Base-by-base conservation (phyloP, 345 rosid genomes). In the Gossypioides kirkii region DNA sequence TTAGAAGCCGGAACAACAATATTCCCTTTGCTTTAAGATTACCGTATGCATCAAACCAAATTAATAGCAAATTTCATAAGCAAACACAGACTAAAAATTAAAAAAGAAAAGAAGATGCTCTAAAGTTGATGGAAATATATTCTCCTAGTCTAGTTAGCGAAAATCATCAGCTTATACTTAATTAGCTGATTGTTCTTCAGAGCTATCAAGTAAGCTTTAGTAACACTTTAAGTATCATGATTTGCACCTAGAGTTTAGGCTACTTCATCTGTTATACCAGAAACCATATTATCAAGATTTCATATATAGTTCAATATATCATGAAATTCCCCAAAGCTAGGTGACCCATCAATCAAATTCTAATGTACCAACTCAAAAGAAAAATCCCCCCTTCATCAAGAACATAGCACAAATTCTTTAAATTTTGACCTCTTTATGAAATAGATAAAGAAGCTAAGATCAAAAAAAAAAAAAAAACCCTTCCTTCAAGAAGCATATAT, bases 351-450 rank as follows among this genome's bases (percentile, higher is more conserved):
- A 63, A 61, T 78, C 72, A 45, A 36, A 52, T 26, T 62, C 20
- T 11, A 63, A 36, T 60, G 9, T 59, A 59, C 1, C n/a, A 59
- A 59, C 3, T 20, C n/a, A 25, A 26, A 49, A 47, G 1, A 20
- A 53, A 59, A 60, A 14, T 2, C 10, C 28, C 13, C 13, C 13
- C 63, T 59, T 56, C 60, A 73, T 13, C 38, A 53, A 60, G 42
- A 82, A 55, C 54, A 60, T 11, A 54, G 26, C 66, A 71, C 79
- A 74, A 74, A 41, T 13, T 18, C 47, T 22, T 56, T 46, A 11
- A 54, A 8, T 46, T 49, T 46, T 49, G 22, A 2, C 13, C 18
- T 60, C 28, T 47, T 5, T 55, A 61, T 58, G 45, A 59, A 14
- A 59, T 59, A 59, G 45, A 46, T 18, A 64, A 64, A 20, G 28